Evolutionary conservation across 2,329 filamentous ascomycete genomes (phyloP), one percentile per base, ranked within the genome.

Genomic region (Verticillium nubilum): DNA sequence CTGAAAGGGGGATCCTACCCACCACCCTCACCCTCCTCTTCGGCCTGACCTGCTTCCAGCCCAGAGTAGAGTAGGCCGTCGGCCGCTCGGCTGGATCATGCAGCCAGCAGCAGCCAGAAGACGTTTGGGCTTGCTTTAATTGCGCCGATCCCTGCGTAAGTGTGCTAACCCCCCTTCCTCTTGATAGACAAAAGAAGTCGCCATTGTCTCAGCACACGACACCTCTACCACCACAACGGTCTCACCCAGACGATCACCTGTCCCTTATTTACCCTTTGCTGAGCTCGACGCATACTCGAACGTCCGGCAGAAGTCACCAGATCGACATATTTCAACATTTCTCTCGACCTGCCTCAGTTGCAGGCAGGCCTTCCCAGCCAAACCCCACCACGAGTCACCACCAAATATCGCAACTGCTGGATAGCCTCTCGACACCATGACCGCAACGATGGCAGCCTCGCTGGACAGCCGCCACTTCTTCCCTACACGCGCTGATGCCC

Each of bases 401-500:
- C 42, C 7, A 25, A 50, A 23, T 10, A 50, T 12, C 42, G 42
- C 42, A 50, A 23, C 42, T 50, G 42, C 42, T 50, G 42, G 42
- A 25, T 19, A 50, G 42, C 42, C 13, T 19, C 12, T 13, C 19
- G 42, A 50, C n/a, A 50, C 42, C 42, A 50, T 50, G 42, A 50
- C 42, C 42, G 42, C 42, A 50, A 53, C 56, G n/a, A 57, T 57
- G 56, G 28, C 56, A 4, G 56, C 56, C 7, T 33, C 56, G 25
- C 27, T 52, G 27, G 56, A 57, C 37, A 58, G 54, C 29, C 60
- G 15, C 57, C 62, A 9, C 58, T 60, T 52, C 50, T 62, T 63
- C 50, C 62, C 63, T 15, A 19, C 63, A 28, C 64, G 62, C 47
- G 37, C 59, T 54, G 70, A 72, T 31, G 60, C 63, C 6, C 64